Percentiles rank a stretch among this genome's conserved stretches.
phyloP scores from a whole-genome alignment of 352 stramenopile genomes.

The Phytopythium ostracodes region DNA sequence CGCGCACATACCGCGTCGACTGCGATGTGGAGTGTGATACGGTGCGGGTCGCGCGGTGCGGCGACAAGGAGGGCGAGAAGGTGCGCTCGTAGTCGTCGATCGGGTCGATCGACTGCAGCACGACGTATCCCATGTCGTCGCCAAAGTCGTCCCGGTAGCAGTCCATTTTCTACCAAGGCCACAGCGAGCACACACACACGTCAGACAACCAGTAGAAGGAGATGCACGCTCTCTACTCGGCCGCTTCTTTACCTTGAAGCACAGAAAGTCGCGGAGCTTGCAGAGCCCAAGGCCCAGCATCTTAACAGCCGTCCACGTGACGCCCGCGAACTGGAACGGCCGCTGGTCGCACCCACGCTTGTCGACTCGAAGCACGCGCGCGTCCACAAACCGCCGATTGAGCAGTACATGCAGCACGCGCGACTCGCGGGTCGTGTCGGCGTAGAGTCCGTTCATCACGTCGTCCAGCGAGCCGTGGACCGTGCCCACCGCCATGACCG shows the following conservation, averaged over 20 bases:
- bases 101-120: slow-evolving; percentile 65
- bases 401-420: slow-evolving; percentile 60
- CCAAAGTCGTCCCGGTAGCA: slow-evolving; percentile 45
- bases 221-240: neutral
- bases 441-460: slow-evolving; percentile 78
- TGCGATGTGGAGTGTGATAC: neutral
- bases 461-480: slow-evolving; percentile 59
- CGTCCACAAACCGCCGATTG: slow-evolving; percentile 48
- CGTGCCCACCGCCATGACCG: slow-evolving; percentile 56
- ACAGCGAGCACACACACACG: neutral
- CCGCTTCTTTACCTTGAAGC: slow-evolving; percentile 43
- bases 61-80: slow-evolving; percentile 1
- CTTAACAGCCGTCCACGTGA: slow-evolving; percentile 66
- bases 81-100: slow-evolving; percentile 20
- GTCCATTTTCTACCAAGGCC: slow-evolving; percentile 51
- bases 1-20: slow-evolving; percentile 40
- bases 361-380: slow-evolving; percentile 66
- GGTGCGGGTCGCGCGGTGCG: neutral
- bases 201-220: neutral
- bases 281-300: slow-evolving; percentile 48
- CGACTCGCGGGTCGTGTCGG: slow-evolving; percentile 62
- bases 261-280: slow-evolving; percentile 65
- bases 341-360: slow-evolving; percentile 46
- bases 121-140: slow-evolving; percentile 66
- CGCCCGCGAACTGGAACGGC: slow-evolving; percentile 71